Evolutionary conservation across 441 rosid species (phyloP).

Genomic region (Euphorbia celastroides): DNA sequence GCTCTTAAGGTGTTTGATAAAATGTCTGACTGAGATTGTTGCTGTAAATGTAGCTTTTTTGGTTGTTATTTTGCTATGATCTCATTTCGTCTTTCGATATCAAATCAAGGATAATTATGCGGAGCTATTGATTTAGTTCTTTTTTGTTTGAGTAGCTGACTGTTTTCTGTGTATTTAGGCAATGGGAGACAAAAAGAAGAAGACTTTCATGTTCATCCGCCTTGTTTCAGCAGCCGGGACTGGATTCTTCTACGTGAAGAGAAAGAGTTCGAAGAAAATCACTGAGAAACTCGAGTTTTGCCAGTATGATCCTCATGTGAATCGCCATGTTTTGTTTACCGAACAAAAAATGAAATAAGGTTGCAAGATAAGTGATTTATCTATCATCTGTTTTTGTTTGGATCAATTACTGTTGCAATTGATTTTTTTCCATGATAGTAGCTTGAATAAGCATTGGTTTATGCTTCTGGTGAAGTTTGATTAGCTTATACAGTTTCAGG

Average conservation of each 20-base stretch:
- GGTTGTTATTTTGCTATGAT: background rate
- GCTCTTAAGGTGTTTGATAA: constrained; percentile 13
- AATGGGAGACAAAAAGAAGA: constrained; percentile 90
- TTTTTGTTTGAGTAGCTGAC: too few species aligned
- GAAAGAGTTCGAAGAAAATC: constrained; percentile 72
- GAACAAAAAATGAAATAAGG: constrained; percentile 89
- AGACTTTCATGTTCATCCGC: constrained; percentile 83
- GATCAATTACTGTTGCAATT: background rate
- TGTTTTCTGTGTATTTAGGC: constrained; percentile 3
- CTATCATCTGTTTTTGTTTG: background rate
- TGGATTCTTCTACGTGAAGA: constrained; percentile 92
- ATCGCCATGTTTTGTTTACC: constrained; percentile 83
- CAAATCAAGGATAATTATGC: too few species aligned
- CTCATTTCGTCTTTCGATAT: too few species aligned
- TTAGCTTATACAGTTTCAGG: background rate
- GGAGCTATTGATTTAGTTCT: background rate
- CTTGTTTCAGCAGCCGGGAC: constrained; percentile 96
- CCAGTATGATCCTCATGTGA: constrained; percentile 83
- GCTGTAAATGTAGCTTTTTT: background rate
- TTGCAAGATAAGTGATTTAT: background rate
- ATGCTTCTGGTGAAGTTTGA: background rate
- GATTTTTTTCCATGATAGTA: too few species aligned
- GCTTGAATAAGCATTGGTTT: background rate
- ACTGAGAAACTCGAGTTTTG: constrained; percentile 89
- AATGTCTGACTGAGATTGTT: constrained; percentile 12